These are phyloP conservation scores for Scutellaria baicalensis DNA, from an alignment of 257 asterid species.

Conservation along the genomic window DNA sequence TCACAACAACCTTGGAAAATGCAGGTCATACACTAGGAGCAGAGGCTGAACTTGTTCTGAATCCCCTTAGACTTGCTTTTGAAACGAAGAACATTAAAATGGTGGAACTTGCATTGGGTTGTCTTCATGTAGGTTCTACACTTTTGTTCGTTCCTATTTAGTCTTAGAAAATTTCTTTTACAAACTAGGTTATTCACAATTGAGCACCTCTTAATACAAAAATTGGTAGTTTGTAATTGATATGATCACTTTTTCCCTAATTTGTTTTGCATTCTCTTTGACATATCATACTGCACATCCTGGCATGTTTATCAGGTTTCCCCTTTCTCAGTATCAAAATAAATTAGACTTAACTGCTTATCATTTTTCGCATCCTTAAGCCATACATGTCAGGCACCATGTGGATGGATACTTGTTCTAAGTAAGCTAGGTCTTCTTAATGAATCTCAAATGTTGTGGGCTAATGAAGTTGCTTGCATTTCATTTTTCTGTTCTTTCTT, in stretches of 20 bases:
- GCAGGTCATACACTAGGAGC: constrained; percentile 75
- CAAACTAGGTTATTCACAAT: not conserved
- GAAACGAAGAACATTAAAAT: constrained; percentile 84
- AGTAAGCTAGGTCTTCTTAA: not conserved
- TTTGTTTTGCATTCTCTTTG: not conserved
- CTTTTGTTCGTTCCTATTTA: constrained; percentile 12
- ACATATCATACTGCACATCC: not conserved
- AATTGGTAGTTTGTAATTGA: constrained; percentile 7
- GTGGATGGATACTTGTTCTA: not conserved
- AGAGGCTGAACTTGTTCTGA: constrained; percentile 76
- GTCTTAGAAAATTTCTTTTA: constrained; percentile 8
- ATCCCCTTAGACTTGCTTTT: constrained; percentile 85
- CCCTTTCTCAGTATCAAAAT: not conserved
- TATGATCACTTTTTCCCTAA: not conserved
- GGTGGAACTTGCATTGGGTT: constrained; percentile 94
- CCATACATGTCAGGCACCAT: not conserved
- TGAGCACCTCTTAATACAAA: constrained; percentile 2
- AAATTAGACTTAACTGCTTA: constrained; percentile 7
- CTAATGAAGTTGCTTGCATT: not conserved
- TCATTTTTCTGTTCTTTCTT: constrained; percentile 2
- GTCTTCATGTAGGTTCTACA: constrained; percentile 87
- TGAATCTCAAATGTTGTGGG: constrained; percentile 9
- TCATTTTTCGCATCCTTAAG: not conserved
- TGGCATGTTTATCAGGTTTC: not conserved
- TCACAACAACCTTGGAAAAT: constrained; percentile 54